Base-by-base conservation (phyloP, 257 asterid genomes). In the Euphrasia confusa region DNA sequence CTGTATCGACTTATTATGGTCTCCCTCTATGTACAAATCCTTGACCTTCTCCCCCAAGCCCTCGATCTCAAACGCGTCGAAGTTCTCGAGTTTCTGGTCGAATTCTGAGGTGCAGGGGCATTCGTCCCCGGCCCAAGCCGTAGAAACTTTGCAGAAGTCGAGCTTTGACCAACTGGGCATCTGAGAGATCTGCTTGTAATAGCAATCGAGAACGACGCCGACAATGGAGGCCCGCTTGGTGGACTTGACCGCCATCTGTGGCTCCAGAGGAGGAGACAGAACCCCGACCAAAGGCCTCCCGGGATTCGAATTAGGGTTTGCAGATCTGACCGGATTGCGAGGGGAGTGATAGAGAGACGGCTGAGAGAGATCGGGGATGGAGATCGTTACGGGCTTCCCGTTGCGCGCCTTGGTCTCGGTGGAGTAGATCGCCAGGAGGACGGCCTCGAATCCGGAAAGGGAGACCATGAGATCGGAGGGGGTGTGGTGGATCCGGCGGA, bases 391-490 rank as follows among this genome's bases (percentile, higher is more conserved):
- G 13, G 97, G 82, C 67, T 85, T 92, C 2, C 99, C 99, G 21
- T 83, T 79, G 4, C 99, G 84, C 0, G 85, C 71, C 63, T 87
- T 89, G 5, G 92, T 79, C 60, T 89, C 99, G 2, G 85, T 66
- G 2, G 97, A 78, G 61, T 92, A 84, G 10, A 92, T 67, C 4
- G 92, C 88, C 17, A 92, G 73, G 5, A 89, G 84, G 3, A 92
- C 97, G 40, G 97, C 99, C 70, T 92, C 99, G 65, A 91, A 86
- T 27, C 94, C 99, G 58, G 97, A 76, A 54, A 92, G 95, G 10
- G 83, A 73, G 4, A 67, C 32, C 8, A 72, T 71, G 24, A 7
- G 3, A 24, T 75, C 79, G 17, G 83, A 70, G 30, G 66, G 39
- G 3, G 79, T 74, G 17, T 85, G 76, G 71, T 92, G 93, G 68